Evolutionary conservation across 805 yeast genomes (phyloP), one percentile per base, ranked within the genome.

Genomic region (Candida nemodendra): DNA sequence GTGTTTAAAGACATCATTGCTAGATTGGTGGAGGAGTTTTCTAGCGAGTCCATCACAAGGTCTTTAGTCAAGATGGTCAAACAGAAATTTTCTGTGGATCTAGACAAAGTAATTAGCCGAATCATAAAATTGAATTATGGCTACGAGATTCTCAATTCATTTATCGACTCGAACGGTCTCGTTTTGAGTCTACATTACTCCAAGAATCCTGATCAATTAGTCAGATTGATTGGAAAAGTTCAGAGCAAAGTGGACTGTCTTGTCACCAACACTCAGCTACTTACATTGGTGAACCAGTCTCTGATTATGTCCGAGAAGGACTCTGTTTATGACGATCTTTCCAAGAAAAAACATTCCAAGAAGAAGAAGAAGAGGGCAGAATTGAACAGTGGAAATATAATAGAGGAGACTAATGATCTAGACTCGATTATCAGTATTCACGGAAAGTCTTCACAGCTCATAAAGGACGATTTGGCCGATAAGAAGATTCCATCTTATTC

Each of bases 81-180:
- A 43, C 48, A 45, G 34, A 58, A 65, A 5, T 42, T 59, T 8
- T 37, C 30, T 16, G 34, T 42, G 11, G 54, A 71, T 44, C 57
- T 76, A 47, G 73, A 72, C 41, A 59, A 59, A 41, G 61, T 74
- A 24, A 61, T 78, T n/a, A 62, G 61, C 25, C 66, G 74, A 38
- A 70, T 78, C 36, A 62, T 72, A 39, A 53, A 56, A 22, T 54
- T 69, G 41, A 68, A 74, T 39, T 70, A 71, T 41, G 81, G 85
- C 9, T 79, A 78, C 72, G 74, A 71, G 34, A 61, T 84, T n/a
- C 63, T 84, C 30, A 74, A 80, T 39, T 68, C 81, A 16, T 71
- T 84, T 32, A 72, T 85, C 35, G 93, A 85, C 56, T 77, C 85
- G 2, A 81, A 81, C 36, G 93, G 93, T 1, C 62, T 85, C 32